A percentile compares a stretch with the other conserved stretches of the same genome.
Evolutionary conservation across 768 basidiomycete genomes (phyloP).

Genomic region (Phylloporus sp.): DNA sequence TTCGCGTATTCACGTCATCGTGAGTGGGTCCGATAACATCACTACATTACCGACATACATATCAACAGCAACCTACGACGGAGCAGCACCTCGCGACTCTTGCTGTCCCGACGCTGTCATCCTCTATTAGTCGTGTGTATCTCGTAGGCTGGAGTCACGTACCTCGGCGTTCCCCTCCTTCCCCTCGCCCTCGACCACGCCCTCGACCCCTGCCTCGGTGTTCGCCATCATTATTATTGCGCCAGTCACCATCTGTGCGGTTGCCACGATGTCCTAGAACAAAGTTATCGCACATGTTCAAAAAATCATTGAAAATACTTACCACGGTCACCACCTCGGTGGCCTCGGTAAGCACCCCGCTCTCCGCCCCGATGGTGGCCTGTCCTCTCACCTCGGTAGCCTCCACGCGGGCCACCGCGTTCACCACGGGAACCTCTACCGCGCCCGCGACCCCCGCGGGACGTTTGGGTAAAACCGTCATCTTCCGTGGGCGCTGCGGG

Average conservation of each 20-base stretch:
- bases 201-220: constrained; percentile 40
- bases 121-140: neutral
- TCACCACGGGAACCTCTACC: constrained; percentile 41
- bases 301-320: constrained; percentile 2
- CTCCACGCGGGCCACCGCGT: constrained; percentile 39
- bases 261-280: constrained; percentile 15
- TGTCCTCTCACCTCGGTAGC: constrained; percentile 37
- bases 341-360: constrained; percentile 34
- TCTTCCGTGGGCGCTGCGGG: constrained; percentile 39
- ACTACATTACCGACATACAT: neutral
- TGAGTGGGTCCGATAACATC: neutral
- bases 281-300: neutral
- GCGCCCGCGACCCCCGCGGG: constrained; percentile 46
- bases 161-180: constrained; percentile 41
- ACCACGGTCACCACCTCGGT: constrained; percentile 30
- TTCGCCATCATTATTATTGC: constrained; percentile 42
- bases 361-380: constrained; percentile 36
- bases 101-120: constrained; percentile 19
- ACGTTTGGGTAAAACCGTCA: constrained; percentile 57
- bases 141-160: too few species aligned
- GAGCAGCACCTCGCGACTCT: constrained; percentile 18
- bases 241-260: constrained; percentile 42
- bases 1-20: neutral
- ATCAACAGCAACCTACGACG: constrained; percentile 11
- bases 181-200: constrained; percentile 43